These are phyloP conservation scores for Leucosporidium yakuticum DNA, from an alignment of 768 basidiomycete species.

Conservation along the genomic window DNA sequence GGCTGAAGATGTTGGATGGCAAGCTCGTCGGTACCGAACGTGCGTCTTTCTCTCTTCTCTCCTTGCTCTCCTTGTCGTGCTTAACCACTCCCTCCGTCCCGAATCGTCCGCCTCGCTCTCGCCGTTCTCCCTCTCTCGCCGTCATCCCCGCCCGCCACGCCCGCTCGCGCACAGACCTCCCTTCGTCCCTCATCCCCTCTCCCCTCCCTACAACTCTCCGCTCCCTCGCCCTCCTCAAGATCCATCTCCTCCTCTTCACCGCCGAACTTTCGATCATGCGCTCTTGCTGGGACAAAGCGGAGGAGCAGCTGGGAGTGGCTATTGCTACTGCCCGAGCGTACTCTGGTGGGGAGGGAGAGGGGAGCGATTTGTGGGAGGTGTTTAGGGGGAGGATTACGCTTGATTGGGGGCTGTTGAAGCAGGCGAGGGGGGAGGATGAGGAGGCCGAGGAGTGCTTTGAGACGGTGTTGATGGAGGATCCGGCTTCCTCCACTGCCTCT, in stretches of 20 bases:
- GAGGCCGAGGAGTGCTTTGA: background rate
- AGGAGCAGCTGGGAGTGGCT: background rate
- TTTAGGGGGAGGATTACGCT: background rate
- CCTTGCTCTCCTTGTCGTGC: too few relatives aligned
- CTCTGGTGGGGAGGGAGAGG: background rate
- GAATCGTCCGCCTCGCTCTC: background rate
- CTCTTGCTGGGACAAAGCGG: background rate
- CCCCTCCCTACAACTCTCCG: background rate
- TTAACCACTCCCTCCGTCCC: too few relatives aligned
- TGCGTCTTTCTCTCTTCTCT: background rate
- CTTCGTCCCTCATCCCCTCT: background rate
- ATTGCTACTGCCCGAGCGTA: background rate
- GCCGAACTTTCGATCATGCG: conserved; percentile 5
- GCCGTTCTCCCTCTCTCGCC: background rate
- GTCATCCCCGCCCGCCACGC: background rate
- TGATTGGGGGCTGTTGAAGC: background rate
- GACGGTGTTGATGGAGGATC: background rate
- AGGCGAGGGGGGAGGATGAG: background rate
- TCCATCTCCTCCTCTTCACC: conserved; percentile 9
- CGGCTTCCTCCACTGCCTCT: too few relatives aligned
- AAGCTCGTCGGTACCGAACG: conserved; percentile 3
- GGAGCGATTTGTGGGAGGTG: background rate
- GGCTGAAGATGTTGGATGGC: background rate
- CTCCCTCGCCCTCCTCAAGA: background rate
- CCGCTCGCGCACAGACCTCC: too few relatives aligned